Base-by-base conservation (phyloP, 805 yeast genomes). In the baker's yeast (Saccharomyces cerevisiae) region DNA sequence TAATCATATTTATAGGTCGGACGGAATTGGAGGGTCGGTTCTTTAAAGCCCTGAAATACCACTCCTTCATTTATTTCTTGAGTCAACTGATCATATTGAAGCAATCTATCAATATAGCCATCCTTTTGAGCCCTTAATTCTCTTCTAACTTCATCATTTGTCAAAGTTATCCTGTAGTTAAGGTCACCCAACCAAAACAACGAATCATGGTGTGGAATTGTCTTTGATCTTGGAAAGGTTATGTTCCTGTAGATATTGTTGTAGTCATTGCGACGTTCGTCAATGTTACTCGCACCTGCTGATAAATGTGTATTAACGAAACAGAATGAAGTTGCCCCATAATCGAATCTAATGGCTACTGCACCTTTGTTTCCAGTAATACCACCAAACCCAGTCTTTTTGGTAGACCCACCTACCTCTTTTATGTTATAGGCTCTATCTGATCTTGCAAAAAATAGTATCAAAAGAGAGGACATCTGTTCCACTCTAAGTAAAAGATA, bases 321-420 rank as follows among this genome's bases (percentile, higher is more conserved):
- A 59, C 95, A 89, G 64, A 90, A 84, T 1, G 85, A 76, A 0
- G 96, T 85, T 47, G 83, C 79, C 0, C 95, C 94, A 69, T 79
- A 89, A 51, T 85, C 81, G 70, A 92, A 87, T 56, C 97, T 78
- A 9, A 94, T 89, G 0, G 96, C 97, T 57, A 91, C 94, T 2
- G 95, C 97, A 49, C 99, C 99, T 69, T 92, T 92, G 68, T 94
- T 92, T 9, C 97, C 99, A 0, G 98, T 83, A 73, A 94, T 92
- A 41, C 99, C 99, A 30, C 97, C 96, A 53, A 94, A 74, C 0
- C 98, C 99, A 0, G 98, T 92, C 70, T 92, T 92, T 63, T 91
- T 92, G 9, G 87, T 80, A 14, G 91, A 80, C 8, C 97, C 97
- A 60, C 90, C 91, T 3, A 94, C 97, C 60, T 85, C 84, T 14